Evolutionary conservation across 2,329 filamentous ascomycete species (phyloP), one percentile per base, ranked within the genome.

Genomic region (Periconia sp.): DNA sequence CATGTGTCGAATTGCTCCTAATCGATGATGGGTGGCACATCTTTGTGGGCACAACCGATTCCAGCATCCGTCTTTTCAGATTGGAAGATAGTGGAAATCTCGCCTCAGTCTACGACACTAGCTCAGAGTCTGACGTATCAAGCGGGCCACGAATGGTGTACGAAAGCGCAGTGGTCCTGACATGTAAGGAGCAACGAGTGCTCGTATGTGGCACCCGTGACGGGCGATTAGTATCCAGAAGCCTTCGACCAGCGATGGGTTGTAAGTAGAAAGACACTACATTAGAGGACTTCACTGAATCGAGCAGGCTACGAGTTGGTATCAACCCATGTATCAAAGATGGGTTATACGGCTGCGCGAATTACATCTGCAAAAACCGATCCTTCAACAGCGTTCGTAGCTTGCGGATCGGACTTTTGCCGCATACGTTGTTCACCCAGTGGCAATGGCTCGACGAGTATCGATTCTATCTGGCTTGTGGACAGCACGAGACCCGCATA

Each of bases 381-480:
- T 21, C 5, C 30, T 11, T 56, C 62, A 5, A 41, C 46, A 13
- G 68, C 65, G 1, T 71, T 73, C 40, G 59, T 68, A 11, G 61
- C 65, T n/a, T 73, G 71, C 42, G 71, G 68, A 11, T 49, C 62
- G 2, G 65, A 73, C 19, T 64, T 70, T 9, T 71, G 66, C 44
- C 61, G 59, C 17, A 40, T 73, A 13, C 57, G 59, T 13, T 58
- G 49, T 31, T 48, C 52, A 16, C 17, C 16, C 15, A 43, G 28
- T 4, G 36, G 38, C 1, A 15, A 36, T 3, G 46, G 46, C 4
- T 19, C 21, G 3, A 28, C 68, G 3, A 47, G 56, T 2, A 54
- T 72, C 17, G 61, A 66, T 10, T 69, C 63, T 1, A 57, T 73
- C 15, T 73, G 69, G 68, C 66, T 73, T 32, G 65, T 63, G 8